These are phyloP conservation scores for Lyophyllum decastes DNA, from an alignment of 768 basidiomycete genomes.

Conservation along the genomic window DNA sequence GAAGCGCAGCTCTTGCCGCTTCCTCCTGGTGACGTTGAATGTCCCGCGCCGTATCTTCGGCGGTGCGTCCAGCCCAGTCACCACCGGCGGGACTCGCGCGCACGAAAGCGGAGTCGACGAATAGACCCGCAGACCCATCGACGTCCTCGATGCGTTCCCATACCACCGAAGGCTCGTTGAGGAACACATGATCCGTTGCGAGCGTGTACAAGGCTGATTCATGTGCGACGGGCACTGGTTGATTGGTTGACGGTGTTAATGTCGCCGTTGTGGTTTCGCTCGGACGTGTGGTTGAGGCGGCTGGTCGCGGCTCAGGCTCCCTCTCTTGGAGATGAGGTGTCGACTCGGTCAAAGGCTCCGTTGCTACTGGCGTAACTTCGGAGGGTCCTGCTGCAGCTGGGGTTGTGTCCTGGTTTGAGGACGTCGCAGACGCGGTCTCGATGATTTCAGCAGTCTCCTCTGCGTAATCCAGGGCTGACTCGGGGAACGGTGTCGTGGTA, in stretches of 20 bases:
- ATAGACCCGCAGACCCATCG: constrained; percentile 75
- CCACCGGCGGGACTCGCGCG: constrained; percentile 71
- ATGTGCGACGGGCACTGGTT: not conserved
- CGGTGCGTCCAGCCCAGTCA: constrained; percentile 76
- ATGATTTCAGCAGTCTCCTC: too few species aligned
- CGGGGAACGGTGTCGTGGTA: not conserved
- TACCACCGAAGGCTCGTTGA: constrained; percentile 74
- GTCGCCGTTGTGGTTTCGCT: not conserved
- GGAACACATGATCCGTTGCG: constrained; percentile 83
- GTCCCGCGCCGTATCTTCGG: constrained; percentile 56
- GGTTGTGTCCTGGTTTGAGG: too few species aligned
- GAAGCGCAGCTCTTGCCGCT: constrained; percentile 9
- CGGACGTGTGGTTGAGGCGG: not conserved
- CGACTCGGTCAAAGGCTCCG: not conserved
- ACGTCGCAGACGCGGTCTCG: too few species aligned
- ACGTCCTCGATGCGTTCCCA: constrained; percentile 93
- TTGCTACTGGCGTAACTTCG: too few species aligned
- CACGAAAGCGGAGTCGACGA: constrained; percentile 74
- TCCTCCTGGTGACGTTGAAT: constrained; percentile 44
- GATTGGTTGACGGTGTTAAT: constrained; percentile 6
- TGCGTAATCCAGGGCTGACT: too few species aligned
- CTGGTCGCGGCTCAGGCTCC: not conserved
- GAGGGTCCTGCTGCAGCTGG: too few species aligned
- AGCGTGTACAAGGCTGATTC: constrained; percentile 69
- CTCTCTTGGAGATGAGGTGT: not conserved